Conservation (phyloP, 139 green algal genomes). For the Haematococcus lacustris region DNA sequence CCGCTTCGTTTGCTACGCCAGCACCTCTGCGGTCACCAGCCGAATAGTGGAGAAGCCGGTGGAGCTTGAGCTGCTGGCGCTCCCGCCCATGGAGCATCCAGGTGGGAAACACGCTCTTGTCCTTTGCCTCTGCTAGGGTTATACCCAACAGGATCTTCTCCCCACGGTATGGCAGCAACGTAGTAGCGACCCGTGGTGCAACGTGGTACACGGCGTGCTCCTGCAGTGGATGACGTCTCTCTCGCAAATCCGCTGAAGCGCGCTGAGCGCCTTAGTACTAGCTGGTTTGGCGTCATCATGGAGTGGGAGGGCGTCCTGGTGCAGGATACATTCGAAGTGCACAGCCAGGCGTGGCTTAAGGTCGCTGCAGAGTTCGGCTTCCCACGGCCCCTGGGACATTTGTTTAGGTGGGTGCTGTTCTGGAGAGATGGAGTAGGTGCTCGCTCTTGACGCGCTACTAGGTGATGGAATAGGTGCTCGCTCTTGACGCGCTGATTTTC, state of each 20-base stretch:
- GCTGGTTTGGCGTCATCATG: slow-evolving; percentile 88
- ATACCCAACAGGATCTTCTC: no score
- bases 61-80: neutral
- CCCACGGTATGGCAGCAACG: no score
- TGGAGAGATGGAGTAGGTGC: no score
- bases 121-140: no score
- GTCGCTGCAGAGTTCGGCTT: slow-evolving; percentile 78
- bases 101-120: neutral
- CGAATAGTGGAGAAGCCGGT: neutral
- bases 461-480: no score
- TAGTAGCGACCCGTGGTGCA: neutral
- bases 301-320: slow-evolving; percentile 82
- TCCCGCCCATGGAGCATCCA: neutral
- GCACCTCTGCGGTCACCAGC: no score
- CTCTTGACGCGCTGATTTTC: no score
- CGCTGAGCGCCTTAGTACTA: slow-evolving; percentile 31
- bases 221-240: slow-evolving; percentile 12
- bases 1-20: no score
- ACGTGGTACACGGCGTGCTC: neutral
- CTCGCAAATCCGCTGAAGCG: slow-evolving; percentile 20
- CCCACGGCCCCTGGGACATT: slow-evolving; percentile 55
- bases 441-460: neutral
- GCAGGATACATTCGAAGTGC: slow-evolving; percentile 43
- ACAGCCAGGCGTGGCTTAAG: slow-evolving; percentile 64
- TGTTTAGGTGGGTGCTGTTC: slow-evolving; percentile 40